These are phyloP conservation scores for Fusarium sp. DNA, from an alignment of 2,329 filamentous ascomycete genomes.

Conservation along the genomic window DNA sequence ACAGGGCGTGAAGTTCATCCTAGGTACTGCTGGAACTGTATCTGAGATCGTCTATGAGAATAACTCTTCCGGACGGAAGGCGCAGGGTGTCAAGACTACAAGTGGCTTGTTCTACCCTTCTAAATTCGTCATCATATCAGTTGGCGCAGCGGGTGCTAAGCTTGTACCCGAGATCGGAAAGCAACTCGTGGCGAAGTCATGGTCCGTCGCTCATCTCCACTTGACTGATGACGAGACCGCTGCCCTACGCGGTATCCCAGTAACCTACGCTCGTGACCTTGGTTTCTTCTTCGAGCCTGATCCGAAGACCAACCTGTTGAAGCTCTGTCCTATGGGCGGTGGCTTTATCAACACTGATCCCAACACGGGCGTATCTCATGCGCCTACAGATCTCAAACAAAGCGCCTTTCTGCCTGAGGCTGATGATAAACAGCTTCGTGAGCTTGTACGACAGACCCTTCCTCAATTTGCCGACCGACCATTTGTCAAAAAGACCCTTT, in stretches of 20 bases:
- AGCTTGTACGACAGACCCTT: constrained; percentile 62
- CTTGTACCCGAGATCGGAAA: constrained; percentile 61
- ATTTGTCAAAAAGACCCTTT: constrained; percentile 67
- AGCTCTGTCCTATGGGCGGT: constrained; percentile 69
- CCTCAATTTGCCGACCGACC: constrained; percentile 65
- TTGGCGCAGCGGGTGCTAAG: constrained; percentile 61
- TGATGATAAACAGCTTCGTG: constrained; percentile 64
- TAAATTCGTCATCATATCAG: constrained; percentile 61
- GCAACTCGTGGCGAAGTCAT: constrained; percentile 66
- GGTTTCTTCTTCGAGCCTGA: constrained; percentile 76
- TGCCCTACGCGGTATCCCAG: constrained; percentile 66
- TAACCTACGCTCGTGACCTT: constrained; percentile 69
- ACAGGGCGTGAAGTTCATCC: constrained; percentile 34
- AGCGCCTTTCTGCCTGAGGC: constrained; percentile 62
- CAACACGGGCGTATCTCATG: constrained; percentile 54
- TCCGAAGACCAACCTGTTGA: constrained; percentile 65
- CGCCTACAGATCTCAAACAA: constrained; percentile 44
- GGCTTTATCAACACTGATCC: constrained; percentile 62
- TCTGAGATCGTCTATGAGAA: constrained; percentile 44
- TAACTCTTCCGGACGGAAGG: background rate
- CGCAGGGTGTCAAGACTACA: constrained; percentile 28
- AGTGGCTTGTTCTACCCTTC: constrained; percentile 37
- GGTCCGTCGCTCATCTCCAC: constrained; percentile 69
- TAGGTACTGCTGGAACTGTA: constrained; percentile 46
- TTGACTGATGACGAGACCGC: constrained; percentile 65